Conservation (phyloP, 176 grass and related monocot genomes). For the Lolium perenne region DNA sequence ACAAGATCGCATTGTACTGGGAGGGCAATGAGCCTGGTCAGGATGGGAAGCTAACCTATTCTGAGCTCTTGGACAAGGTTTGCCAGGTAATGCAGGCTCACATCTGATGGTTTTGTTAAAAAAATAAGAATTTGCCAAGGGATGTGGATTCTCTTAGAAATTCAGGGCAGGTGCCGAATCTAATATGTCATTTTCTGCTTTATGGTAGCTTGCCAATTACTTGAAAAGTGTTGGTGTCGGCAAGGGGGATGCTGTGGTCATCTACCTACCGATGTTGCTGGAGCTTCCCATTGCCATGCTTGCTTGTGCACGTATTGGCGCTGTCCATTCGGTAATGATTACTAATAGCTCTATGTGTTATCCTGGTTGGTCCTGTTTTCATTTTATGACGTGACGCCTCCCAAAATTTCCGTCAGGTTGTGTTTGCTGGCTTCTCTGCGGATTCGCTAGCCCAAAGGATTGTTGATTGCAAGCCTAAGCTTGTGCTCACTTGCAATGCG, state of each 20-base stretch:
- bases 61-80: constrained; percentile 90
- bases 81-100: constrained; percentile 79
- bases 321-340: constrained; percentile 83
- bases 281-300: constrained; percentile 97
- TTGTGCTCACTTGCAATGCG: constrained; percentile 93
- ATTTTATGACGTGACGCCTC: constrained; percentile 2
- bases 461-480: constrained; percentile 85
- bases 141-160: constrained; percentile 37
- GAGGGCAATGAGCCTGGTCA: constrained; percentile 77
- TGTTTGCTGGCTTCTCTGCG: constrained; percentile 93
- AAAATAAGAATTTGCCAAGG: not conserved
- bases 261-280: constrained; percentile 97
- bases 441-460: constrained; percentile 93
- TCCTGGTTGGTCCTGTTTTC: not conserved
- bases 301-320: constrained; percentile 93
- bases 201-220: constrained; percentile 85
- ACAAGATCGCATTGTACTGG: constrained; percentile 86
- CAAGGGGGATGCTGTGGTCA: constrained; percentile 87
- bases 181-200: constrained; percentile 31
- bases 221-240: constrained; percentile 77
- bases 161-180: not conserved
- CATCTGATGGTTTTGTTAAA: constrained; percentile 1
- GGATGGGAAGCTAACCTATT: constrained; percentile 77
- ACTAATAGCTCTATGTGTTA: not conserved
- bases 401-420: constrained; percentile 59